phyloP scores from a whole-genome alignment of 2,329 filamentous ascomycete genomes.

The Nothophoma quercina region DNA sequence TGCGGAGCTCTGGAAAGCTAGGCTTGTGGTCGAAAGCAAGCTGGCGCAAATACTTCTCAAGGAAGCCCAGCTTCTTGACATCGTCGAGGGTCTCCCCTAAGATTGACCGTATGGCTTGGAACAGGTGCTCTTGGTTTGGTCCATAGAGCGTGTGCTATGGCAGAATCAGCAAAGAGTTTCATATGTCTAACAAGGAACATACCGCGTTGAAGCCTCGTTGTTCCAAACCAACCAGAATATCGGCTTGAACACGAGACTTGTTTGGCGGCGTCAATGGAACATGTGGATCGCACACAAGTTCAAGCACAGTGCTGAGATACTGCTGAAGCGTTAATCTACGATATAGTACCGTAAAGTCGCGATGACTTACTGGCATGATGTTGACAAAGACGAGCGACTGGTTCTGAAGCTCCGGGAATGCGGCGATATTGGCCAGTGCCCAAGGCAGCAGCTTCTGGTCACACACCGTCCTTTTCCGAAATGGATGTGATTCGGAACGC shows the following conservation, averaged over 20 bases:
- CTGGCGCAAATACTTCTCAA: slow-evolving; percentile 23
- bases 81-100: not conserved
- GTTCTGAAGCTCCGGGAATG: slow-evolving; percentile 9
- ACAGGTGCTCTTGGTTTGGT: not conserved
- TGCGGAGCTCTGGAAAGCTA: slow-evolving; percentile 31
- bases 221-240: not conserved
- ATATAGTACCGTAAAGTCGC: not conserved
- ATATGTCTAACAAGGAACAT: too few relatives aligned
- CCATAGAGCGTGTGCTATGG: too few relatives aligned
- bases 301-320: not conserved
- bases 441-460: slow-evolving; percentile 17
- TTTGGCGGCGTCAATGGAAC: not conserved
- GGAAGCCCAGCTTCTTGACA: not conserved
- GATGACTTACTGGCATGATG: slow-evolving; percentile 20
- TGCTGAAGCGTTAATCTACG: not conserved
- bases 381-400: slow-evolving; percentile 22
- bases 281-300: not conserved
- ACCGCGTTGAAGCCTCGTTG: too few relatives aligned
- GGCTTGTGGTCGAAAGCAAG: slow-evolving; percentile 21
- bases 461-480: slow-evolving; percentile 2
- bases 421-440: slow-evolving; percentile 13
- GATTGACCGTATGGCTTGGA: not conserved
- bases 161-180: too few relatives aligned
- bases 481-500: not conserved
- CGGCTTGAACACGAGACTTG: not conserved